Evolutionary conservation across 2,329 filamentous ascomycete genomes (phyloP), one percentile per base, ranked within the genome.

Genomic region (Fusarium austroafricanum): DNA sequence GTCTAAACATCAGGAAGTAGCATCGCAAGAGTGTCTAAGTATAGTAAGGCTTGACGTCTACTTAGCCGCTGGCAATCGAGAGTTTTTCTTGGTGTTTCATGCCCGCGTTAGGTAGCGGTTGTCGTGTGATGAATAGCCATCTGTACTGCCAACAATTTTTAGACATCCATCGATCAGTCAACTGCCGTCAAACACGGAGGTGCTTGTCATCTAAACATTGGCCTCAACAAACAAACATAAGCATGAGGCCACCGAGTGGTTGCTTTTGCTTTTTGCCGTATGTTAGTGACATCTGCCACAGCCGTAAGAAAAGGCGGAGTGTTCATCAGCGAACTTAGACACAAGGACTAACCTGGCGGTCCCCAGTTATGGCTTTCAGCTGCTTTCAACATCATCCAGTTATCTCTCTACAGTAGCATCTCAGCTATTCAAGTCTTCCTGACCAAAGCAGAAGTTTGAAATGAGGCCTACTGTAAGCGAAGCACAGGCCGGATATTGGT

Each of bases 401-500:
- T 29, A 29, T 20, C 18, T 20, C 23, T 40, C 17, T n/a, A 9
- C 10, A 10, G 35, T 29, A 29, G 23, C 26, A 28, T 47, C 21
- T 37, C 29, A 42, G 31, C n/a, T 20, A 50, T 9, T 17, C 18
- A 31, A 29, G 28, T 37, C 12, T 26, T n/a, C 39, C 28, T 54
- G 15, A 21, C 23, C 44, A 60, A 33, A 15, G 20, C 18, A 49
- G 17, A 60, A 35, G 43, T 39, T 23, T 20, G 42, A 57, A 51
- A 44, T 39, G 31, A 51, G 51, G 37, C 37, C 49, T 28, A 59
- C 21, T 50, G 18, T 65, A 39, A 38, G 28, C 26, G 26, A 52
- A 62, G 65, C 55, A 53, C 45, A 46, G 55, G 46, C 39, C 60
- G 6, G 20, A 28, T 31, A 37, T 62, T 40, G 46, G 29, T 37